Evolutionary conservation across 2,329 filamentous ascomycete species (phyloP).

Genomic region (Sporothrix humicola): DNA sequence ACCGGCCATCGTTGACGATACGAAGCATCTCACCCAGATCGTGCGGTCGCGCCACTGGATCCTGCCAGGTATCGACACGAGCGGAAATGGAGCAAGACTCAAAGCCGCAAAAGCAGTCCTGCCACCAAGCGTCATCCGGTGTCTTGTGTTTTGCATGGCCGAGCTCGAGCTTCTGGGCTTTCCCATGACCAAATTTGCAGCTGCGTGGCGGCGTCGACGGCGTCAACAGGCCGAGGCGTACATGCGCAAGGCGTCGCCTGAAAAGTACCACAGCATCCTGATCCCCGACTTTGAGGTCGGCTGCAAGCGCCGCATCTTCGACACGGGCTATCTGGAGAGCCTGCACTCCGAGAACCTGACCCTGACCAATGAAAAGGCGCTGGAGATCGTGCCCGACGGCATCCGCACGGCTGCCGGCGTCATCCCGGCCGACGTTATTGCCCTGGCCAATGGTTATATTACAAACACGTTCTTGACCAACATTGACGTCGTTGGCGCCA

Average conservation of each 20-base stretch:
- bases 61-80: neutral
- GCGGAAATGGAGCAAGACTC: neutral
- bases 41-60: conserved; percentile 21
- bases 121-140: neutral
- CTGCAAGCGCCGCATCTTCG: conserved; percentile 23
- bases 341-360: conserved; percentile 2
- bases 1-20: neutral
- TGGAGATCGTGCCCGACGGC: conserved; percentile 20
- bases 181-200: conserved; percentile 10
- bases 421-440: conserved; percentile 17
- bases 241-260: neutral
- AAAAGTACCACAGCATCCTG: conserved; percentile 1
- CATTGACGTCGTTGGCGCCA: neutral
- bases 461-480: neutral
- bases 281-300: conserved; percentile 18
- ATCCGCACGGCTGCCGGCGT: neutral
- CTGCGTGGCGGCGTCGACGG: neutral
- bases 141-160: neutral
- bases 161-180: conserved; percentile 21
- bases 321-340: conserved; percentile 10
- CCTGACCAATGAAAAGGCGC: neutral
- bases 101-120: neutral
- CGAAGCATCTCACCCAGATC: conserved; percentile 18
- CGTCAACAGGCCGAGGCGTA: neutral
- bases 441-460: neutral